Percentiles rank a stretch among this genome's conserved stretches.
Conservation (phyloP, 2,329 filamentous ascomycete species). For the Exophiala mesophila region DNA sequence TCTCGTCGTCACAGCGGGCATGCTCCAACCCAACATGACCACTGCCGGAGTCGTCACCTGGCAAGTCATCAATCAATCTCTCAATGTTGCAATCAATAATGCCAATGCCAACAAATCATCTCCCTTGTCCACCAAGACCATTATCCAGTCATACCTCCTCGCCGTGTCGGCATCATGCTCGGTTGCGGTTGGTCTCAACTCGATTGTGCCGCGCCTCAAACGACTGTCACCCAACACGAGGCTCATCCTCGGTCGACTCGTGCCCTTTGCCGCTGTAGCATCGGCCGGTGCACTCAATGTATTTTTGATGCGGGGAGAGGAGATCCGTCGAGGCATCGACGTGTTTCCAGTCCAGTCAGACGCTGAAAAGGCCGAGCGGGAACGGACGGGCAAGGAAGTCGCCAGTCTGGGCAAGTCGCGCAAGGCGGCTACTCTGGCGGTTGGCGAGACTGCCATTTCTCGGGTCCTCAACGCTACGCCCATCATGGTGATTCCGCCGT, state of each 20-base stretch:
- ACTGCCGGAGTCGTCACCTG: conserved; percentile 83
- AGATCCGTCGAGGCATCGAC: conserved; percentile 89
- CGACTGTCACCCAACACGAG: conserved; percentile 68
- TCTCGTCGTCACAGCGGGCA: conserved; percentile 88
- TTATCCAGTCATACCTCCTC: conserved; percentile 84
- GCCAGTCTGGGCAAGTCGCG: conserved; percentile 77
- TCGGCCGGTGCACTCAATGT: conserved; percentile 89
- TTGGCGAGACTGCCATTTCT: conserved; percentile 86
- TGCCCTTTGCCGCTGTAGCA: conserved; percentile 93
- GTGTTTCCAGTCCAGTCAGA: conserved; percentile 77
- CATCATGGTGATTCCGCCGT: conserved; percentile 92
- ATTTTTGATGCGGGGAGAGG: conserved; percentile 94
- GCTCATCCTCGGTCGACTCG: conserved; percentile 74
- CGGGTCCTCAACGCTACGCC: conserved; percentile 90
- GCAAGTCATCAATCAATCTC: conserved; percentile 94
- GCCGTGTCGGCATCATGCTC: conserved; percentile 91
- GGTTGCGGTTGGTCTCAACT: conserved; percentile 87
- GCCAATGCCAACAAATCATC: conserved; percentile 96
- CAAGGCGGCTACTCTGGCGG: conserved; percentile 81
- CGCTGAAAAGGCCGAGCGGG: conserved; percentile 59
- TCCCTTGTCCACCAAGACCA: conserved; percentile 71
- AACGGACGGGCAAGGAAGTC: conserved; percentile 61
- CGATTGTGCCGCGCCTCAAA: conserved; percentile 78
- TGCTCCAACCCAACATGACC: conserved; percentile 68
- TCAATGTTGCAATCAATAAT: conserved; percentile 97